Percentiles rank a stretch among this genome's conserved stretches.
phyloP scores from a whole-genome alignment of 2,329 filamentous ascomycete species.

The Huntiella savannae region DNA sequence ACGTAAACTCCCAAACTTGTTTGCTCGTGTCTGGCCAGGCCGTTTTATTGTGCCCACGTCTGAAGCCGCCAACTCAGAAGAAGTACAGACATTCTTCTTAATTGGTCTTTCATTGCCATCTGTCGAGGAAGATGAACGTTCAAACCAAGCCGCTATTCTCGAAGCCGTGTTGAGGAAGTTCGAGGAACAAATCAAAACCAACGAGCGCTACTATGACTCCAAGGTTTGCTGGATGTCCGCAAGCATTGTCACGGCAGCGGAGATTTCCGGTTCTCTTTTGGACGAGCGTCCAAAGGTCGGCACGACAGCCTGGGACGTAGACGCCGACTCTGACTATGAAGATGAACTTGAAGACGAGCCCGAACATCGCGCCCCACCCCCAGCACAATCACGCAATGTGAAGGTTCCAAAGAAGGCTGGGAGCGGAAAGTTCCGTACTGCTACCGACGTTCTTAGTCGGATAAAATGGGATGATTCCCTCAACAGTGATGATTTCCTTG shows the following conservation, averaged over 20 bases:
- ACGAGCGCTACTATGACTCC: conserved; percentile 29
- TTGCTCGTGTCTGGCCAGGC: background rate
- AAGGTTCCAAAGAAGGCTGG: conserved; percentile 15
- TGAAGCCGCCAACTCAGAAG: background rate
- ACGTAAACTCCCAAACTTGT: background rate
- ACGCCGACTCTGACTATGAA: conserved; percentile 21
- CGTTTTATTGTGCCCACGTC: background rate
- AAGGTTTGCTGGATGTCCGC: conserved; percentile 30
- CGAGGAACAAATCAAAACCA: conserved; percentile 26
- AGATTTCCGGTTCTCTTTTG: conserved; percentile 24
- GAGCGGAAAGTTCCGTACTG: conserved; percentile 33
- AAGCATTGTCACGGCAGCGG: conserved; percentile 19
- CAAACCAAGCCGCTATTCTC: background rate
- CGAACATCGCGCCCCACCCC: conserved; percentile 11
- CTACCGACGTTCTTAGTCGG: conserved; percentile 38
- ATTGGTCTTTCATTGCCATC: background rate
- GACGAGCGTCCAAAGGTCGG: conserved; percentile 31
- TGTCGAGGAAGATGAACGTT: background rate
- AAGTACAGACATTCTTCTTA: conserved; percentile 1
- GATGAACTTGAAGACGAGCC: conserved; percentile 16
- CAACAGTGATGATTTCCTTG: conserved; percentile 32
- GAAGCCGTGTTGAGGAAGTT: conserved; percentile 27
- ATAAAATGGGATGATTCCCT: conserved; percentile 39
- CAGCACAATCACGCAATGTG: conserved; percentile 10
- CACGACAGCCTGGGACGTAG: conserved; percentile 25